Conservation (phyloP, 2,329 filamentous ascomycete species). For the Cordyceps cicadae region DNA sequence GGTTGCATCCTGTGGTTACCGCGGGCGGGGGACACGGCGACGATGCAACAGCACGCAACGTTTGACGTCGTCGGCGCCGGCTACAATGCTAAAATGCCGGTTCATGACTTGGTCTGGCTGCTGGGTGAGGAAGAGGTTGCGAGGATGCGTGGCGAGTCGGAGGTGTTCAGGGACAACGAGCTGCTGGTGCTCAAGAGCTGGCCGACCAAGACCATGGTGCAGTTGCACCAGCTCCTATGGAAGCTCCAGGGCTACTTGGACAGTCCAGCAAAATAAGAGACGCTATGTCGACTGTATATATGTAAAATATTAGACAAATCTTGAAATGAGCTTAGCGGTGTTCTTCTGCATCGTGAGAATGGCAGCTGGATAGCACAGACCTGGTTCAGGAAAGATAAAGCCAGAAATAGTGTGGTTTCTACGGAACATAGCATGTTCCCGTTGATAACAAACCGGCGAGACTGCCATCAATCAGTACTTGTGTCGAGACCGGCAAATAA, state of each 20-base stretch:
- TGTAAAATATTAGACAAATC: background rate
- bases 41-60: constrained; percentile 34
- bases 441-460: no score
- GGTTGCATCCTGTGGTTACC: constrained; percentile 40
- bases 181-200: constrained; percentile 35
- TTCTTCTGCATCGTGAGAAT: no score
- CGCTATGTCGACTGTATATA: background rate
- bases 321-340: no score
- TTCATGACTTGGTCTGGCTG: constrained; percentile 45
- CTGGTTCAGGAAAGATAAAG: no score
- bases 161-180: constrained; percentile 27
- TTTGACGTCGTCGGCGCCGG: constrained; percentile 30
- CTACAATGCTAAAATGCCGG: constrained; percentile 32
- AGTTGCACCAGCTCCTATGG: constrained; percentile 47
- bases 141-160: constrained; percentile 28
- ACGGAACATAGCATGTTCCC: no score
- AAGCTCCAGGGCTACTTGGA: constrained; percentile 47
- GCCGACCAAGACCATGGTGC: constrained; percentile 30
- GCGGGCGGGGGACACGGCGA: constrained; percentile 8
- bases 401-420: no score
- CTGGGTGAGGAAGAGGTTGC: constrained; percentile 40
- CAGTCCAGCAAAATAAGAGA: background rate
- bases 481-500: no score
- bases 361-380: no score
- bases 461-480: no score